Evolutionary conservation across 306 rosid species (phyloP), one percentile per base, ranked within the genome.

Genomic region (Quercus berberidifolia): DNA sequence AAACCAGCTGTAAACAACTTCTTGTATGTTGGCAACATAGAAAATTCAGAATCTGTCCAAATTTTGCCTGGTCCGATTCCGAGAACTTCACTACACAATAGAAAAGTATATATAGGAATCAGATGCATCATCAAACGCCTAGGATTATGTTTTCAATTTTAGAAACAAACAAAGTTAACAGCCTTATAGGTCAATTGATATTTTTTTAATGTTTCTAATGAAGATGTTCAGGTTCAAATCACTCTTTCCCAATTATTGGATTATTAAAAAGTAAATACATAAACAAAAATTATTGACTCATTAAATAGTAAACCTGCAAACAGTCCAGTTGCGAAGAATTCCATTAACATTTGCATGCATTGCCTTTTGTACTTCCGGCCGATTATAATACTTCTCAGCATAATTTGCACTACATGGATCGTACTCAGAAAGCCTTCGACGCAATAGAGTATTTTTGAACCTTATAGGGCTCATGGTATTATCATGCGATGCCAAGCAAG

Each of bases 321-420:
- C 93, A 77, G 94, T 93, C 97, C 98, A 91, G 62, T 83, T 91
- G 79, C 90, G 90, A 69, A 93, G 91, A 74, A 91, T 88, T 69
- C 71, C 64, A 3, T 93, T 91, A 72, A 83, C 65, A 83, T 93
- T 93, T 65, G 97, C 96, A 86, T 93, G 94, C 97, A 91, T 76
- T 33, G 98, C 97, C 78, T 87, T 75, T 74, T 93, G 98, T 35
- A 93, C 97, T n/a, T 93, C 87, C 1, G 69, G 88, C 21, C 80
- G 83, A 70, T 93, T 93, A 71, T 82, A 93, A 76, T 93, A 93
- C 73, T 83, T 88, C 85, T 93, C 97, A 13, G 98, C 97, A 78
- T 88, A 89, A 72, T 90, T 76, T 80, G 91, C 97, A 21, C 88
- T 87, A 58, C 97, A 93, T 0, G 98, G 98, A 83, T 93, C 98